Base-by-base conservation (phyloP, 768 basidiomycete genomes). In the Tylopilus sp. region DNA sequence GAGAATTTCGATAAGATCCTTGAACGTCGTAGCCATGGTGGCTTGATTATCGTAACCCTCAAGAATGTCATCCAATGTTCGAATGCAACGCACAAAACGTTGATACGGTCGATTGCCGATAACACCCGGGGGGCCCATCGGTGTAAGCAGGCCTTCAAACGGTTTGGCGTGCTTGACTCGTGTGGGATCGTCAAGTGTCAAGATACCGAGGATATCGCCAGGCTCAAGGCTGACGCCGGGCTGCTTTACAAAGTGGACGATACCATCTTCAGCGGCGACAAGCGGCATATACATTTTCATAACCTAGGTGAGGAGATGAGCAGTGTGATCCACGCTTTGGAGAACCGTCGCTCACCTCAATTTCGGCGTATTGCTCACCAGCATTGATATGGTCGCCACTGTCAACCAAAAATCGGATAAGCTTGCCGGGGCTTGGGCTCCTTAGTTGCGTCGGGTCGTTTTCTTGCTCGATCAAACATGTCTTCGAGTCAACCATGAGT, bases 241-340 rank as follows among this genome's bases (percentile, higher is more conserved):
- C 68, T 99, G 97, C 73, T 98, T 99, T 71, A 98, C 91, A 62
- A 98, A 83, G 62, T 95, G 94, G 17, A 95, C 86, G 41, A 86
- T 79, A 62, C 97, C 97, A 67, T 95, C 92, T 68, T 99, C 97
- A 3, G 88, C 81, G 6, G 94, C 93, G 49, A 91, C 84, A 49
- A 99, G 82, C 4, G 94, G 94, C 95, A 99, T 97, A 71, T 97
- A 97, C 97, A 98, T 99, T 76, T 99, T 98, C 93, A 97, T 95
- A 54, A 92, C 90, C 87, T 88, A 48, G 6, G 15, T 28, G 6
- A 52, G 36, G 50, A n/a, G n/a, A 36, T 61, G 31, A 57, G 40
- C 22, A 35, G 36, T 9, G 3, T 10, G 47, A 6, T 36, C 25
- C 20, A 22, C n/a, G 31, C 44, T 17, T 43, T 28, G 53, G 1